Evolutionary conservation across 306 rosid species (phyloP).

Genomic region (Cicer pinnatifidum): DNA sequence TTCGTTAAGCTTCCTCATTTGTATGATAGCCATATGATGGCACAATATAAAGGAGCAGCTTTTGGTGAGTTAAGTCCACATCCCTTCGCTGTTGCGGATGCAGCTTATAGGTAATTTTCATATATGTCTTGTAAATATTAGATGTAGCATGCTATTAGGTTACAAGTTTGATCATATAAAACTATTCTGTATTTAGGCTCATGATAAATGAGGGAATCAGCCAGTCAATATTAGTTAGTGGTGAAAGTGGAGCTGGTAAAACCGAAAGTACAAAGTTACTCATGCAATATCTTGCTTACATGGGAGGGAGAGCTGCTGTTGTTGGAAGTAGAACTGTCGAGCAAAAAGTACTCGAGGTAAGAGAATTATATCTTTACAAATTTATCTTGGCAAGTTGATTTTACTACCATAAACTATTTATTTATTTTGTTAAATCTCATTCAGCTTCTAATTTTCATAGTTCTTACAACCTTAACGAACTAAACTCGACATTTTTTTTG

Average conservation of each 20-base stretch:
- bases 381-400: slow-evolving; percentile 33
- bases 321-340: slow-evolving; percentile 90
- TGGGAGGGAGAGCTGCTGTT: slow-evolving; percentile 86
- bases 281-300: slow-evolving; percentile 98
- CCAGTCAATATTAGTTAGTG: slow-evolving; percentile 98
- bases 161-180: slow-evolving; percentile 35
- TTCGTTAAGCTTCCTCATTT: slow-evolving; percentile 89
- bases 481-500: neutral
- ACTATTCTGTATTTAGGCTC: slow-evolving; percentile 68
- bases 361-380: slow-evolving; percentile 39
- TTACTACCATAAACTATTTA: slow-evolving; percentile 2
- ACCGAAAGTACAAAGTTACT: slow-evolving; percentile 97
- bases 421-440: slow-evolving; percentile 25
- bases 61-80: slow-evolving; percentile 99
- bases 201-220: slow-evolving; percentile 91
- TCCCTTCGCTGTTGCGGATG: slow-evolving; percentile 99
- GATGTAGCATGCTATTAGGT: slow-evolving; percentile 24
- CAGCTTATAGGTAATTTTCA: slow-evolving; percentile 80
- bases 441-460: slow-evolving; percentile 13
- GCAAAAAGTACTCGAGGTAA: slow-evolving; percentile 98
- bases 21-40: slow-evolving; percentile 98
- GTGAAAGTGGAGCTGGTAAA: slow-evolving; percentile 99
- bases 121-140: slow-evolving; percentile 10
- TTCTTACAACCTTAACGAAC: slow-evolving; percentile 21
- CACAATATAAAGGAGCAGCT: slow-evolving; percentile 93